phyloP scores from a whole-genome alignment of 805 yeast genomes.

The Candida parachauliodes region DNA sequence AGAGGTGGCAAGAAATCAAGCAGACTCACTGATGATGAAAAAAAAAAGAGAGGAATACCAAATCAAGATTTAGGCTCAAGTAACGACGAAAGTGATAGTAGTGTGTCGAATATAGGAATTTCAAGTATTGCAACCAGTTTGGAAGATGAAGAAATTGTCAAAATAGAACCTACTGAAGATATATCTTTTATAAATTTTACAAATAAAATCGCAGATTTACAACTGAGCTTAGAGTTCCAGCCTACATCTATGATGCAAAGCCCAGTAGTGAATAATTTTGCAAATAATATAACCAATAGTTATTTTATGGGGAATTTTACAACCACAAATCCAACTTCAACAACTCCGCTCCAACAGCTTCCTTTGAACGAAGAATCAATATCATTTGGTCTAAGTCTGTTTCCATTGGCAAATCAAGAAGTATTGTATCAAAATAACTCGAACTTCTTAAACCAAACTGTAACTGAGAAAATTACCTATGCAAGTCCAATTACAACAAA shows the following conservation, averaged over 20 bases:
- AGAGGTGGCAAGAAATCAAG: slow-evolving; percentile 35
- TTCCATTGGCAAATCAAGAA: slow-evolving; percentile 25
- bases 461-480: slow-evolving; percentile 12
- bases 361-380: slow-evolving; percentile 19
- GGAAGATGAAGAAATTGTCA: slow-evolving; percentile 1
- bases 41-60: slow-evolving; percentile 6
- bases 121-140: slow-evolving; percentile 1
- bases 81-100: slow-evolving; percentile 4
- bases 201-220: not conserved
- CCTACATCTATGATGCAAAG: slow-evolving; percentile 18
- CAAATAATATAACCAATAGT: slow-evolving; percentile 35
- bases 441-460: slow-evolving; percentile 8
- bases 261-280: slow-evolving; percentile 23
- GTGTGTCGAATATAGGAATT: not conserved
- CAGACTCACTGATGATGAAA: slow-evolving; percentile 10
- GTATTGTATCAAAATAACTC: slow-evolving; percentile 1
- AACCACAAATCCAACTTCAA: not conserved
- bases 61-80: not conserved
- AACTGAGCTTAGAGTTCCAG: not conserved
- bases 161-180: not conserved
- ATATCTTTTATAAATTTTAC: not conserved
- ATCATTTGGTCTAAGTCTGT: slow-evolving; percentile 32
- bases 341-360: slow-evolving; percentile 12
- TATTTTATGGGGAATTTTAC: slow-evolving; percentile 28
- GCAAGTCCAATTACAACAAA: slow-evolving; percentile 15